Conservation (phyloP, 129 eudicot species). For the Flaveria trinervia region DNA sequence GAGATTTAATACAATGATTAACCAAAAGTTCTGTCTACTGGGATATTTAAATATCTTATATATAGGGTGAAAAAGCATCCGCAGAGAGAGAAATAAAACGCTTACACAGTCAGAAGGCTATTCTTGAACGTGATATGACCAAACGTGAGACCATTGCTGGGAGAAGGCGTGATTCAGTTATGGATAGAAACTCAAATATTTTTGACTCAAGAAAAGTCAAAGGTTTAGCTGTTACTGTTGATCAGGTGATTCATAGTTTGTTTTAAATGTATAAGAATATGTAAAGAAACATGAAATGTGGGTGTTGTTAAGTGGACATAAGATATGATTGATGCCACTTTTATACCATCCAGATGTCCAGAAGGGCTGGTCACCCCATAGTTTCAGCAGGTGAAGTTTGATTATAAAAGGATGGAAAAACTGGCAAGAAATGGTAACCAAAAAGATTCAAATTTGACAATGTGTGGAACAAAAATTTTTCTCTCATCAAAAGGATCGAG, state of each 20-base stretch:
- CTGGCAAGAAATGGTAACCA: not conserved
- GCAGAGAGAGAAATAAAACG: slow-evolving; percentile 89
- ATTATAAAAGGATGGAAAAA: not conserved
- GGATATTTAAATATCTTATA: slow-evolving; percentile 4
- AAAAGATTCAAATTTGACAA: not conserved
- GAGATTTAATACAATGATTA: slow-evolving; percentile 10
- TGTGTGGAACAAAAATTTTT: not conserved
- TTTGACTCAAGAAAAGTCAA: slow-evolving; percentile 61
- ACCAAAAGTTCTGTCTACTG: slow-evolving; percentile 8
- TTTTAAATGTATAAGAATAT: slow-evolving; percentile 12
- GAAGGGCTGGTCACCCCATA: not conserved
- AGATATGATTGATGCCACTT: not conserved
- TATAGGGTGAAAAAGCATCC: slow-evolving; percentile 83
- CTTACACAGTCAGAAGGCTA: slow-evolving; percentile 63
- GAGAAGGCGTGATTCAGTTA: slow-evolving; percentile 72
- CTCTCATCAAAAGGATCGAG: not conserved
- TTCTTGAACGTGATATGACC: slow-evolving; percentile 83
- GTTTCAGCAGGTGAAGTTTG: slow-evolving; percentile 1
- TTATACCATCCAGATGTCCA: not conserved
- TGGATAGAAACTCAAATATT: slow-evolving; percentile 70
- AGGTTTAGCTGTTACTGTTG: slow-evolving; percentile 46
- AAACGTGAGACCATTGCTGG: slow-evolving; percentile 71
- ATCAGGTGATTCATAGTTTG: slow-evolving; percentile 54
- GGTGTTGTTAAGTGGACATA: slow-evolving; percentile 1
- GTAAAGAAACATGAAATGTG: not conserved